Evolutionary conservation across 2,329 filamentous ascomycete genomes (phyloP).

Genomic region (Penicillium sp.): DNA sequence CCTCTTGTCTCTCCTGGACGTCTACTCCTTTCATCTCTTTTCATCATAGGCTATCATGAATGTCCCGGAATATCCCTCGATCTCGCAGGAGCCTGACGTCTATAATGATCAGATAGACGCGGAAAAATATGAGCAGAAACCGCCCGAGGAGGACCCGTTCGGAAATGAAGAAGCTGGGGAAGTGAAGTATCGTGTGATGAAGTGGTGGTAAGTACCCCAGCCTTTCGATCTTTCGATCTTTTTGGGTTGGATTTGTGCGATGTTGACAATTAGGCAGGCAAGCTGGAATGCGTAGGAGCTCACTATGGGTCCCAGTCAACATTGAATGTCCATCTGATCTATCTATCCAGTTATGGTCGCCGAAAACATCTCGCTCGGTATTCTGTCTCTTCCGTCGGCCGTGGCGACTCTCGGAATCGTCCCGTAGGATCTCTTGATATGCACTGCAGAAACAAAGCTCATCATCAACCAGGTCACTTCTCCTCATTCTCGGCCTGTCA

Average conservation of each 20-base stretch:
- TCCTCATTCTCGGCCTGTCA: conserved; percentile 51
- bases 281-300: conserved; percentile 35
- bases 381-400: conserved; percentile 51
- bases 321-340: conserved; percentile 2
- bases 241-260: conserved; percentile 32
- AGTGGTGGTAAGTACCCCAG: conserved; percentile 35
- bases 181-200: conserved; percentile 49
- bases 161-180: conserved; percentile 36
- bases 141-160: conserved; percentile 29
- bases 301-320: neutral
- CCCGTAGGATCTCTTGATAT: conserved; percentile 34
- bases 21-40: conserved; percentile 1
- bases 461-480: conserved; percentile 31
- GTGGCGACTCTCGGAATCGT: conserved; percentile 52
- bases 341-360: conserved; percentile 49
- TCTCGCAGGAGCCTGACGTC: conserved; percentile 13
- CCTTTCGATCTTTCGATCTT: neutral
- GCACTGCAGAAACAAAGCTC: neutral
- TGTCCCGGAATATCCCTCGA: conserved; percentile 7
- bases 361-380: conserved; percentile 54
- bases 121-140: conserved; percentile 16
- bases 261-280: conserved; percentile 30
- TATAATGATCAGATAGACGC: conserved; percentile 15
- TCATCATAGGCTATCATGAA: conserved; percentile 12
- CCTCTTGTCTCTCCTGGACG: conserved; percentile 7